Percentiles rank a stretch among this genome's conserved stretches.
Conservation (phyloP, 2,329 filamentous ascomycete species). For the Monosporascus sp. region DNA sequence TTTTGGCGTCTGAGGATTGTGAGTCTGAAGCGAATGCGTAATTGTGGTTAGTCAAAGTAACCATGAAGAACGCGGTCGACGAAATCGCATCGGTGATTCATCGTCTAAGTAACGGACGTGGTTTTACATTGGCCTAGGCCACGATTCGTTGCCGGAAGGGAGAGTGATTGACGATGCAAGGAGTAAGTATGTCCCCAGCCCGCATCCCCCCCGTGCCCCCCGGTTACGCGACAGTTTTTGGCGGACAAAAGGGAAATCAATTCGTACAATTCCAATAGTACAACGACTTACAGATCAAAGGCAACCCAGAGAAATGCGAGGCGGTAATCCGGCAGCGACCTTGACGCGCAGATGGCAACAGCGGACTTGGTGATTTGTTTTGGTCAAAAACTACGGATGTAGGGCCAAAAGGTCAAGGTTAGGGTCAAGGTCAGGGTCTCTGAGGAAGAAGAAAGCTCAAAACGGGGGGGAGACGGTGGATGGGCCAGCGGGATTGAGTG, state of each 20-base stretch:
- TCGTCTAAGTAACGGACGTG: too few relatives aligned
- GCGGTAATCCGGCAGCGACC: not conserved
- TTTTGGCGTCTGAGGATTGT: conserved; percentile 14
- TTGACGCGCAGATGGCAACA: not conserved
- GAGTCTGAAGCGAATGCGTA: conserved; percentile 16
- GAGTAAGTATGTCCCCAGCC: not conserved
- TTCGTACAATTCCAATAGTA: not conserved
- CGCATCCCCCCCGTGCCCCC: not conserved
- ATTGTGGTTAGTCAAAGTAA: conserved; percentile 11
- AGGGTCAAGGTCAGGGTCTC: not conserved
- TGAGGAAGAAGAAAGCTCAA: too few relatives aligned
- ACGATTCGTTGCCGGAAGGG: not conserved
- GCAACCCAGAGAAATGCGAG: not conserved
- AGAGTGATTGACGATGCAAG: not conserved
- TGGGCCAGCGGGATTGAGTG: too few relatives aligned
- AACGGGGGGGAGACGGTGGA: too few relatives aligned
- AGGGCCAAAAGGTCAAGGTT: not conserved
- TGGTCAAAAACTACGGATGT: not conserved
- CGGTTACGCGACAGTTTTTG: not conserved
- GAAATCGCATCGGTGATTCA: too few relatives aligned
- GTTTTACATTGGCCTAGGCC: too few relatives aligned
- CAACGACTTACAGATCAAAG: not conserved
- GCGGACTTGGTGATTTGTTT: not conserved
- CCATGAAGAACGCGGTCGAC: too few relatives aligned
- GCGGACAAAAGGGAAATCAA: not conserved